Base-by-base conservation (phyloP, 2,329 filamentous ascomycete species). In the Niveomyces coronatus region DNA sequence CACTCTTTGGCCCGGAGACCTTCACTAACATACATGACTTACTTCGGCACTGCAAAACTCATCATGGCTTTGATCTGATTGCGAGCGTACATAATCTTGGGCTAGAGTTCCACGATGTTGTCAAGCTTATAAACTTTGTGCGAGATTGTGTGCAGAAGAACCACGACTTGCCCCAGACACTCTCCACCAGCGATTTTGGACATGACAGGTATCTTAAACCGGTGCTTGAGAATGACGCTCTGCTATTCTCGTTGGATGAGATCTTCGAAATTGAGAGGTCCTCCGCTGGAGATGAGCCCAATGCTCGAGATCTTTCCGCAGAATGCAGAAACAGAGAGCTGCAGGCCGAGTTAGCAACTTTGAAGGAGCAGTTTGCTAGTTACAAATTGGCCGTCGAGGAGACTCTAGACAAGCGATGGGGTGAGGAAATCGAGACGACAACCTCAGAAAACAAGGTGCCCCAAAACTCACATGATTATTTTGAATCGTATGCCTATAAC, bases 161-260 rank as follows among this genome's bases (percentile, higher is more conserved):
- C 29, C 49, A 56, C 23, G 29, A 61, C 6, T 53, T 76, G 3
- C 75, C 76, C 1, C 67, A 72, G 41, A 61, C 80, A 30, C 77
- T 85, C 41, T 68, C 75, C 3, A 64, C 65, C 24, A 63, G 67
- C 3, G 67, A 77, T 18, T 78, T 95, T 45, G 70, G 77, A n/a
- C 76, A 86, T 44, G 89, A 96, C 46, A 70, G 73, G 46, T 93
- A 79, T 53, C 68, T 98, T 42, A 82, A 83, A 53, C 91, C 91
- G 0, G 79, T 87, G 4, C 63, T 98, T 7, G 81, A 91, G 42
- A 86, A 95, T 48, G 91, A 98, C 56, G 84, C 88, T 4, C 66
- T 96, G 37, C 75, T 98, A 22, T 87, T 93, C 54, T 84, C 76
- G 40, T 68, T 98, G 15, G 89, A 94, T 46, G 91, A 95, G 45